These are phyloP conservation scores for Trypanosoma conorhini DNA, from an alignment of 208 protist species.

Conservation along the genomic window DNA sequence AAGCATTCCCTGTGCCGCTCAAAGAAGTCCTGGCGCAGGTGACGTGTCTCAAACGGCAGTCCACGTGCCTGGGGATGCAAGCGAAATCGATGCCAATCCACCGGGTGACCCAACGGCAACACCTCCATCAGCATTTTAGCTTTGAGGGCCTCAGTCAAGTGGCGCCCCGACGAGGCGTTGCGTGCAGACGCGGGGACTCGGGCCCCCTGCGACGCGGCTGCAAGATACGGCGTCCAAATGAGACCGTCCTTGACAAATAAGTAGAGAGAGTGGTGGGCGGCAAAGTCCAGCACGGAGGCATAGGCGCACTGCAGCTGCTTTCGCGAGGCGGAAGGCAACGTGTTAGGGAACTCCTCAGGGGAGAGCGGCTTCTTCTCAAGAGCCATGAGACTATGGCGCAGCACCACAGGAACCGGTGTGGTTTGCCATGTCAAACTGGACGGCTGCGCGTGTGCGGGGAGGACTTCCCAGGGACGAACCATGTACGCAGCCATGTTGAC, in stretches of 20 bases:
- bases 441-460: constrained; percentile 54
- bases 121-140: constrained; percentile 36
- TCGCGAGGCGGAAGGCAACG: constrained; percentile 29
- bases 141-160: constrained; percentile 22
- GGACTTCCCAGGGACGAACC: constrained; percentile 67
- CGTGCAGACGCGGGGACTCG: constrained; percentile 9
- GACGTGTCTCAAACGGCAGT: constrained; percentile 39
- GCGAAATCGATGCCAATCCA: constrained; percentile 30
- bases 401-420: constrained; percentile 62
- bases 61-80: constrained; percentile 1
- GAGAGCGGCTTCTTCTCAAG: constrained; percentile 38
- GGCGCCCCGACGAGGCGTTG: neutral
- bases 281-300: constrained; percentile 38
- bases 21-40: constrained; percentile 35
- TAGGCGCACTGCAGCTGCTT: constrained; percentile 39
- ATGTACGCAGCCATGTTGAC: constrained; percentile 47
- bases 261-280: constrained; percentile 70
- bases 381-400: constrained; percentile 37
- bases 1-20: constrained; percentile 29
- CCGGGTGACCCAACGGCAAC: constrained; percentile 36
- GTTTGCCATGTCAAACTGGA: constrained; percentile 80
- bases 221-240: constrained; percentile 58
- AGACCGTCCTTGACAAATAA: constrained; percentile 40
- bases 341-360: constrained; percentile 28
- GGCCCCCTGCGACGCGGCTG: constrained; percentile 25